These are phyloP conservation scores for Rhizoclosmatium globosum DNA, from an alignment of 192 early-diverging fungal species.

Conservation along the genomic window DNA sequence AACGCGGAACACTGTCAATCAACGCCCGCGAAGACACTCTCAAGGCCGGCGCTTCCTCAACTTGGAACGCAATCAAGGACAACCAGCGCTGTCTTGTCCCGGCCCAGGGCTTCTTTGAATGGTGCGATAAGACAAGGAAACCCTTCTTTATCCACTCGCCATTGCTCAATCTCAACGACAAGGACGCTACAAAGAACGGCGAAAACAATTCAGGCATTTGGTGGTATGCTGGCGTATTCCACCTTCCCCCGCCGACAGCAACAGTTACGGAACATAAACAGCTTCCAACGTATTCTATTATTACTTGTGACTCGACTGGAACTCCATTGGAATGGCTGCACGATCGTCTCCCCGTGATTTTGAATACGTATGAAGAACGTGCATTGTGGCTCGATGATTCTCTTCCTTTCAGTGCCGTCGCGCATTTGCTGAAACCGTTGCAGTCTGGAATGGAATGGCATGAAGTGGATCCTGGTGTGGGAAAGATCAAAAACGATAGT, in stretches of 20 bases:
- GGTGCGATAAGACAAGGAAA: constrained; percentile 40
- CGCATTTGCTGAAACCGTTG: constrained; percentile 45
- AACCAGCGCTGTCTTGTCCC: constrained; percentile 52
- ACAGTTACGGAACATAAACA: neutral
- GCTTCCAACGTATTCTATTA: constrained; percentile 44
- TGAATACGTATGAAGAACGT: constrained; percentile 42
- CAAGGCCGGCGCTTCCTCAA: neutral
- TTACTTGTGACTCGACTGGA: constrained; percentile 62
- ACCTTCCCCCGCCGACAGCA: constrained; percentile 69
- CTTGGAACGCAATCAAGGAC: constrained; percentile 43
- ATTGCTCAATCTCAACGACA: neutral
- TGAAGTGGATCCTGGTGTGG: constrained; percentile 10
- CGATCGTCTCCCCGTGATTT: constrained; percentile 58
- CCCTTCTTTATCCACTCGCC: constrained; percentile 42
- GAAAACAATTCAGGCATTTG: constrained; percentile 33
- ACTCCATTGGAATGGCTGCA: constrained; percentile 60
- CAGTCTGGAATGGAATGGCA: constrained; percentile 41
- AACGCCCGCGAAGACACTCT: constrained; percentile 58
- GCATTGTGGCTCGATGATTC: constrained; percentile 51
- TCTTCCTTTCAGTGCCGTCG: constrained; percentile 36
- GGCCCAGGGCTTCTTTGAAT: constrained; percentile 57
- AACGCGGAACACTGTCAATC: constrained; percentile 37
- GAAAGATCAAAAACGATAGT: constrained; percentile 45
- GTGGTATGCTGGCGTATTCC: constrained; percentile 55
- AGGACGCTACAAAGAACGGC: neutral